Percentiles rank a stretch among this genome's conserved stretches.
Evolutionary conservation across 306 rosid species (phyloP).

Genomic region (Trifolium pratense): DNA sequence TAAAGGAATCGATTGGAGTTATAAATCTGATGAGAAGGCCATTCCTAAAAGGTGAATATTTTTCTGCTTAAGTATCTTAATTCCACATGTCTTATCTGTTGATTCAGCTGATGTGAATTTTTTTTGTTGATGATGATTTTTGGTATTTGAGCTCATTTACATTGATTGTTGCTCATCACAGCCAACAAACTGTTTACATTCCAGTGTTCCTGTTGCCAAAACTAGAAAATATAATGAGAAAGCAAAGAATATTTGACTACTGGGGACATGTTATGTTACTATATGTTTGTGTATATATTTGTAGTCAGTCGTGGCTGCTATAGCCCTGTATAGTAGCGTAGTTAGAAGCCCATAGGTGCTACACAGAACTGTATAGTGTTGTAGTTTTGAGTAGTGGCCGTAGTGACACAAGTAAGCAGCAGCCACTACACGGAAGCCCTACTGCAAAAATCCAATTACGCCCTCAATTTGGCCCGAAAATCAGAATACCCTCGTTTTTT

Average conservation of each 20-base stretch:
- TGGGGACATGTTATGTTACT: conserved; percentile 11
- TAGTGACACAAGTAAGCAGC: not conserved
- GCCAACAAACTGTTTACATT: conserved; percentile 27
- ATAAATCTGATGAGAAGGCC: conserved; percentile 97
- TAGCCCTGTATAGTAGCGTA: not conserved
- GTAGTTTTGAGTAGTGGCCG: not conserved
- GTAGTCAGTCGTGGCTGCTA: not conserved
- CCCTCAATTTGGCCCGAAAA: not conserved
- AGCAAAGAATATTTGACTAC: not conserved
- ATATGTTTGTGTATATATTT: not conserved
- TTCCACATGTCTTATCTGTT: conserved; percentile 32
- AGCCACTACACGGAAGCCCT: not conserved
- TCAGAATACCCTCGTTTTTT: not conserved
- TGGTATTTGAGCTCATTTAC: conserved; percentile 24
- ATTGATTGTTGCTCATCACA: conserved; percentile 26
- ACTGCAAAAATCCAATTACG: not conserved
- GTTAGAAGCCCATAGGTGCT: not conserved
- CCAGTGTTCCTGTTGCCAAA: conserved; percentile 16
- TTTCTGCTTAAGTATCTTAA: conserved; percentile 27
- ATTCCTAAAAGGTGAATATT: conserved; percentile 74
- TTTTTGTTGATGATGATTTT: not conserved
- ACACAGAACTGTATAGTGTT: not conserved
- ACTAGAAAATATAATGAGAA: conserved; percentile 26
- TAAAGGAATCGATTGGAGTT: conserved; percentile 93
- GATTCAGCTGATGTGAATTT: conserved; percentile 10